A percentile compares a stretch with the other conserved stretches of the same genome.
These are phyloP conservation scores for Pestalotiopsis sp. DNA, from an alignment of 2,329 filamentous ascomycete species.

Conservation along the genomic window DNA sequence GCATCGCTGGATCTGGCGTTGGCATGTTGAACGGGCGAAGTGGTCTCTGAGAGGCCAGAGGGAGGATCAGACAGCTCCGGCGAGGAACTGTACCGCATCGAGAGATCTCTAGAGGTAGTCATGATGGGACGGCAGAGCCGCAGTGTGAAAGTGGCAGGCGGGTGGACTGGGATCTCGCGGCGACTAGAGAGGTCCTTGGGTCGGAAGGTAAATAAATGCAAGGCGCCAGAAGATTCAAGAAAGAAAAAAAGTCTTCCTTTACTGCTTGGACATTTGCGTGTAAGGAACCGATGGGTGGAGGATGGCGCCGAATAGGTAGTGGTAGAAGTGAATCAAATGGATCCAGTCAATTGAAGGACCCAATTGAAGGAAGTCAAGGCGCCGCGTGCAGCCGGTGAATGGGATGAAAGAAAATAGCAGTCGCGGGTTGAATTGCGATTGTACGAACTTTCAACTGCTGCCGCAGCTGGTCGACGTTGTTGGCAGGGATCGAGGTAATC, in stretches of 20 bases:
- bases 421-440: background rate
- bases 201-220: background rate
- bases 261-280: background rate
- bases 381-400: background rate
- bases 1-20: conserved; percentile 30
- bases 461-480: background rate
- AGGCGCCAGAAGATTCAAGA: background rate
- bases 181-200: background rate
- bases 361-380: background rate
- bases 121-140: conserved; percentile 21
- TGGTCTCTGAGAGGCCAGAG: conserved; percentile 32
- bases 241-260: background rate
- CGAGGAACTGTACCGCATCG: conserved; percentile 32
- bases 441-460: background rate
- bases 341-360: background rate
- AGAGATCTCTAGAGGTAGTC: conserved; percentile 25
- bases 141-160: background rate
- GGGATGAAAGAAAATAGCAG: background rate
- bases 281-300: background rate
- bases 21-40: conserved; percentile 26
- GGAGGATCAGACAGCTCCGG: conserved; percentile 35
- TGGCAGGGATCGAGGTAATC: background rate
- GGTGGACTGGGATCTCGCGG: background rate
- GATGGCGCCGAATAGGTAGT: background rate
- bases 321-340: background rate